Evolutionary conservation across 495 filamentous ascomycete species (phyloP).

Genomic region (Hypoxylon lienhwacheense): DNA sequence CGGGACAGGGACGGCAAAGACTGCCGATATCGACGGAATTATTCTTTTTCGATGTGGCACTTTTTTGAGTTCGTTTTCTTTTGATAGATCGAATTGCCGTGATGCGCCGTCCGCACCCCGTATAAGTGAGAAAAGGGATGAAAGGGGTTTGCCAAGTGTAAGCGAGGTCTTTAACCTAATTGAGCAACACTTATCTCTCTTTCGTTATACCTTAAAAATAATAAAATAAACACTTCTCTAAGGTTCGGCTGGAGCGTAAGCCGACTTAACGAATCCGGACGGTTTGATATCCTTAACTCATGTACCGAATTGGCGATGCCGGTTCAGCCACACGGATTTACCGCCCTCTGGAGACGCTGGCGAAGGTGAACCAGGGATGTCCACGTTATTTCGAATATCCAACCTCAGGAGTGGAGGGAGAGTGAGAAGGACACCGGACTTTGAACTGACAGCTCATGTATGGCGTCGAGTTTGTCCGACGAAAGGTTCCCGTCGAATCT

Average conservation of each 20-base stretch:
- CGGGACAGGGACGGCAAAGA: conserved; percentile 4
- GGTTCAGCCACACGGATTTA: conserved; percentile 25
- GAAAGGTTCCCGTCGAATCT: not conserved
- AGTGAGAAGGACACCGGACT: not conserved
- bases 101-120: conserved; percentile 16
- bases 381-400: conserved; percentile 10
- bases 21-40: not conserved
- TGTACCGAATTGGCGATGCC: conserved; percentile 9
- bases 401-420: conserved; percentile 12
- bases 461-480: not conserved
- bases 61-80: conserved; percentile 10
- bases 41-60: conserved; percentile 1
- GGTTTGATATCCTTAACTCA: conserved; percentile 6
- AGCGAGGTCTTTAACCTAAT: conserved; percentile 30
- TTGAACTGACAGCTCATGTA: conserved; percentile 1
- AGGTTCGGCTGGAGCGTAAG: conserved; percentile 15
- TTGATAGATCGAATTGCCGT: conserved; percentile 13
- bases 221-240: conserved; percentile 15
- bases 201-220: not conserved
- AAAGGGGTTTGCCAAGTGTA: conserved; percentile 21
- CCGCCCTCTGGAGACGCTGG: conserved; percentile 14
- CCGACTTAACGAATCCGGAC: conserved; percentile 14
- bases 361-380: conserved; percentile 8
- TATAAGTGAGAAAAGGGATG: conserved; percentile 18
- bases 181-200: conserved; percentile 20